Evolutionary conservation across 495 filamentous ascomycete species (phyloP).

Genomic region (Penicillium canescens): DNA sequence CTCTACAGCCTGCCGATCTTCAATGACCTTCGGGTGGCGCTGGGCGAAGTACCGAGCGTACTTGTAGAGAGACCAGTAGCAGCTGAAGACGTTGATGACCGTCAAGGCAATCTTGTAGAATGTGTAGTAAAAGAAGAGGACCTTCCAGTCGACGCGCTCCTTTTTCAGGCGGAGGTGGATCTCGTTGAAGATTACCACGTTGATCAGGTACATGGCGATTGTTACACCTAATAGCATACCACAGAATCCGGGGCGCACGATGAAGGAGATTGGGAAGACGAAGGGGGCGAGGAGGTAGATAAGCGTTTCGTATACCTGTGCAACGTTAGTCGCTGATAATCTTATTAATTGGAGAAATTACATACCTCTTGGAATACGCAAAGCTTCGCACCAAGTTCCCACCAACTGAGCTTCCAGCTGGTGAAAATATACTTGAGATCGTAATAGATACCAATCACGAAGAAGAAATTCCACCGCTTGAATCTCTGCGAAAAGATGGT

Average conservation of each 20-base stretch:
- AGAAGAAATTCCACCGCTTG: constrained; percentile 53
- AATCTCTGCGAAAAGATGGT: constrained; percentile 51
- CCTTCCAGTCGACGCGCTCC: constrained; percentile 30
- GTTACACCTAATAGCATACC: constrained; percentile 31
- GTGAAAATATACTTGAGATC: constrained; percentile 46
- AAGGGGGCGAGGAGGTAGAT: constrained; percentile 48
- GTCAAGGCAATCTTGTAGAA: constrained; percentile 41
- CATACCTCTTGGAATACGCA: constrained; percentile 65
- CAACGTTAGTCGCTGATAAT: background rate
- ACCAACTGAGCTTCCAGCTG: constrained; percentile 49
- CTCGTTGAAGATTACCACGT: constrained; percentile 45
- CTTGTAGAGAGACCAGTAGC: constrained; percentile 44
- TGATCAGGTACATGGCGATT: constrained; percentile 38
- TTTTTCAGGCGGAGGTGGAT: constrained; percentile 42
- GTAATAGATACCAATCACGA: constrained; percentile 48
- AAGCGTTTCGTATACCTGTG: constrained; percentile 47
- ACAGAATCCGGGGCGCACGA: constrained; percentile 39
- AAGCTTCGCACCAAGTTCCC: constrained; percentile 56
- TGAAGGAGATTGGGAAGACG: constrained; percentile 45
- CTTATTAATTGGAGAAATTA: background rate
- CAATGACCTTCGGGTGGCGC: constrained; percentile 43
- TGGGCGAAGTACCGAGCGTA: constrained; percentile 45
- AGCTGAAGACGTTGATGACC: constrained; percentile 41
- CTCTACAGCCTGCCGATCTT: constrained; percentile 43
- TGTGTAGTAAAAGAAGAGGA: constrained; percentile 38